Conservation (phyloP, 257 asterid species). For the Solanum piurae region DNA sequence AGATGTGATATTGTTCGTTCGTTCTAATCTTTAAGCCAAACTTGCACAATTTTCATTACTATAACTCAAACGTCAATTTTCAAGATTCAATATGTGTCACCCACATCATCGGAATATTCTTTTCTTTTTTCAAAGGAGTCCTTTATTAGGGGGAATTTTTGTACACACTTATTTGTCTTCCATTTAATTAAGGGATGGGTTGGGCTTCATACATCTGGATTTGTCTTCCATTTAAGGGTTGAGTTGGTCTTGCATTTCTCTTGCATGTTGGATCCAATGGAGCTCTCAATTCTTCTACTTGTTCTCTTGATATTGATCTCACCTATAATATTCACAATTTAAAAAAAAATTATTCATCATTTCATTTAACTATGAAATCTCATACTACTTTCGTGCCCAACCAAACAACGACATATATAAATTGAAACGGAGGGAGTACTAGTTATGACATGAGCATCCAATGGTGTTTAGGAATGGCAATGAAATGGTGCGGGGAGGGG, state of each 20-base stretch:
- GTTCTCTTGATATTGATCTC: constrained; percentile 38
- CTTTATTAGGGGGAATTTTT: not conserved
- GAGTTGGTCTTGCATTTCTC: constrained; percentile 61
- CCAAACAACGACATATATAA: not conserved
- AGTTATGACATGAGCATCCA: not conserved
- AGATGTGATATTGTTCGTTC: not conserved
- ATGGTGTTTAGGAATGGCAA: not conserved
- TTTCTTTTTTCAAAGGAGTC: not conserved
- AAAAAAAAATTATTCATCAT: not conserved
- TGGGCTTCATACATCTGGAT: constrained; percentile 30
- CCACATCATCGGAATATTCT: not conserved
- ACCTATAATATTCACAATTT: constrained; percentile 16
- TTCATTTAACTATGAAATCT: not conserved
- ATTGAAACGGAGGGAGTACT: not conserved
- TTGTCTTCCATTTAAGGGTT: constrained; percentile 38
- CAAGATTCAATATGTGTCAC: not conserved
- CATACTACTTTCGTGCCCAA: not conserved
- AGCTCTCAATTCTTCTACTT: constrained; percentile 41
- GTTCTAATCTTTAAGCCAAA: fast-evolving
- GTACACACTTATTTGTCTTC: constrained; percentile 18
- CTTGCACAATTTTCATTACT: too few species aligned
- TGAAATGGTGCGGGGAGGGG: fast-evolving
- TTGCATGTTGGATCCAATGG: constrained; percentile 46
- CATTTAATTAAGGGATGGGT: not conserved
- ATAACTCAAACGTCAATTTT: too few species aligned